Base-by-base conservation (phyloP, 345 rosid species). In the Erysimum cheiranthoides region DNA sequence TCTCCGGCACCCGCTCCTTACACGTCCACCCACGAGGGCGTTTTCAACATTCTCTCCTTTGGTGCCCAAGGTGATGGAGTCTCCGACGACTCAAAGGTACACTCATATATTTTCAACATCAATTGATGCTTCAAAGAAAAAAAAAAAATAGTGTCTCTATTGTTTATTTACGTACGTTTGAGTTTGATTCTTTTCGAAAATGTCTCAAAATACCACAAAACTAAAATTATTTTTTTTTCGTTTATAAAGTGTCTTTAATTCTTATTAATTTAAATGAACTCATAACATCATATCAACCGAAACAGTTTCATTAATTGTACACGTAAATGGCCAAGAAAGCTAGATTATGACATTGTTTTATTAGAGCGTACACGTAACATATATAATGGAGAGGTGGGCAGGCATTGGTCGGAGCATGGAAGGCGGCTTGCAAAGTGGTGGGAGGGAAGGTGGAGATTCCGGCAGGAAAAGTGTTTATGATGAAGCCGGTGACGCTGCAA, bases 51-150 rank as follows among this genome's bases (percentile, higher is more conserved):
- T 61, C 59, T 66, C 70, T 72, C 81, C 7, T 78, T 72, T 13
- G 81, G 73, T 53, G 81, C 81, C 52, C 66, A 66, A 28, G 81
- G 73, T 0, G 81, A 72, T 66, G 81, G 81, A 8, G 36, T 72
- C 51, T 78, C 81, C 45, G 81, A 78, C 57, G 81, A 78, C 77
- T 72, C 81, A 42, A 66, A 66, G 77, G 81, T 78, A 31, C 45
- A 8, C 57, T 34, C 42, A 66, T 35, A 10, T 66, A 43, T 18
- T 10, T 25, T 14, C 17, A 52, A 40, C 43, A 21, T 50, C 58
- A 46, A 18, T 50, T 18, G 28, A 47, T 46, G 49, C 1, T 25
- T 21, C 45, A 62, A 39, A 30, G 6, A 14, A 32, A 70, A 9
- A 56, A 3, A 6, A 56, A 3, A 10, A n/a, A 32, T 36, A 45